Evolutionary conservation across 179 eudicot genomes (phyloP), one percentile per base, ranked within the genome.

Genomic region (Silene noctiflora): DNA sequence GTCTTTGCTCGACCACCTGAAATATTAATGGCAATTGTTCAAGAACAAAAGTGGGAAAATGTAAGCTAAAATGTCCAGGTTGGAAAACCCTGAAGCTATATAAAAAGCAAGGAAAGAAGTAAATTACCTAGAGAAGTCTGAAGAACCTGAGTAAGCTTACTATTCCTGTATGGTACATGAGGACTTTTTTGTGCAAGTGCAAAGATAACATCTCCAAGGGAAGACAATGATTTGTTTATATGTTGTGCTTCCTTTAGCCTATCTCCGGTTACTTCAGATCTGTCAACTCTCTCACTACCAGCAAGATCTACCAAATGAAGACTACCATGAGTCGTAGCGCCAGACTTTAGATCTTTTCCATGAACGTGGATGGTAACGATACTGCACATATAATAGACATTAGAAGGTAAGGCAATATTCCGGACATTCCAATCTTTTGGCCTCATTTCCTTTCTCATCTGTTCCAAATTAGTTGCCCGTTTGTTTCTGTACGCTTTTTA

Each of bases 61-160:
- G 8, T 27, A 12, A 74, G 14, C 17, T 44, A n/a, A 58, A 24
- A 64, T 44, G 29, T 10, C 25, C 55, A 44, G 1, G 5, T 21
- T 22, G 35, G 53, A 60, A 55, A 51, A 6, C 35, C 6, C 44
- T 24, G 53, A 53, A 13, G 4, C 16, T 51, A 25, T 27, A 65
- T 19, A 22, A 20, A n/a, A 33, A 16, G 16, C 25, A 44, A 22
- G 21, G 9, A 74, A 19, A 9, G 24, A 29, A 17, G 35, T 53
- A 51, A 75, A 46, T 5, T 84, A 95, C 99, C 99, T 82, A 96
- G 82, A 42, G 98, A 90, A 76, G 85, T 80, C 77, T 96, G 97
- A 77, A 96, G 99, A 76, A 96, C 92, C 82, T 93, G 99, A 73
- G 99, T 96, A 61, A 96, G 98, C 88, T 96, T 96, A 97, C 99